These are phyloP conservation scores for Roridomyces roridus DNA, from an alignment of 768 basidiomycete genomes.

Conservation along the genomic window DNA sequence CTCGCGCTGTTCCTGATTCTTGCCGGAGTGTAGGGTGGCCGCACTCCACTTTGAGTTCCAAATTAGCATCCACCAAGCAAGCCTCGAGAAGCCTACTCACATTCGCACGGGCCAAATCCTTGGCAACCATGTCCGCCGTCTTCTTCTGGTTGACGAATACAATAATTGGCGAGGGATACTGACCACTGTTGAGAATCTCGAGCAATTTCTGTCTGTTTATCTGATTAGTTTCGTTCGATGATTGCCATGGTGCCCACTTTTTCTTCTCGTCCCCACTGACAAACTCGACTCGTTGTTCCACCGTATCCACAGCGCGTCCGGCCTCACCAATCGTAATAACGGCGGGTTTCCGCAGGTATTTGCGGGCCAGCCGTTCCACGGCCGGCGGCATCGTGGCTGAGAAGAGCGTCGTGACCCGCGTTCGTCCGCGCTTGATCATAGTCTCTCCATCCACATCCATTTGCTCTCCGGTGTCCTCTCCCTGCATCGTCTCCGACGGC, in stretches of 20 bases:
- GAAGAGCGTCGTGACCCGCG: conserved; percentile 94
- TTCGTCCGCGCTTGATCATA: conserved; percentile 75
- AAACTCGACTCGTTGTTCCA: conserved; percentile 96
- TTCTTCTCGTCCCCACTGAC: conserved; percentile 94
- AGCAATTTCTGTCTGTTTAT: conserved; percentile 73
- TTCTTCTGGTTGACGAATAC: conserved; percentile 99
- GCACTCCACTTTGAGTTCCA: conserved; percentile 72
- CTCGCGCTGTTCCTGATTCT: conserved; percentile 97
- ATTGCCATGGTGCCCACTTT: conserved; percentile 62
- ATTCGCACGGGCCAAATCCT: conserved; percentile 88
- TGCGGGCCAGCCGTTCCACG: conserved; percentile 92
- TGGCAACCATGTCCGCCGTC: conserved; percentile 97
- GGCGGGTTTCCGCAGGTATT: conserved; percentile 92
- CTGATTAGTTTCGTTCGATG: conserved; percentile 13
- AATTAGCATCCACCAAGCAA: conserved; percentile 5
- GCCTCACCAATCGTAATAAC: conserved; percentile 98
- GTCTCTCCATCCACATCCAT: conserved; percentile 83
- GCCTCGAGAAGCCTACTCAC: conserved; percentile 52
- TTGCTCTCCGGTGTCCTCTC: conserved; percentile 75
- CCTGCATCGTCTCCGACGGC: conserved; percentile 86
- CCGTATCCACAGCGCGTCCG: conserved; percentile 96
- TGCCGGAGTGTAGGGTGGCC: conserved; percentile 94
- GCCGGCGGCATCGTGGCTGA: conserved; percentile 99
- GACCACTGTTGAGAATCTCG: conserved; percentile 90
- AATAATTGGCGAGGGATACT: conserved; percentile 90